phyloP scores from a whole-genome alignment of 2,329 filamentous ascomycete genomes.

The Epichloe brachyelytri region DNA sequence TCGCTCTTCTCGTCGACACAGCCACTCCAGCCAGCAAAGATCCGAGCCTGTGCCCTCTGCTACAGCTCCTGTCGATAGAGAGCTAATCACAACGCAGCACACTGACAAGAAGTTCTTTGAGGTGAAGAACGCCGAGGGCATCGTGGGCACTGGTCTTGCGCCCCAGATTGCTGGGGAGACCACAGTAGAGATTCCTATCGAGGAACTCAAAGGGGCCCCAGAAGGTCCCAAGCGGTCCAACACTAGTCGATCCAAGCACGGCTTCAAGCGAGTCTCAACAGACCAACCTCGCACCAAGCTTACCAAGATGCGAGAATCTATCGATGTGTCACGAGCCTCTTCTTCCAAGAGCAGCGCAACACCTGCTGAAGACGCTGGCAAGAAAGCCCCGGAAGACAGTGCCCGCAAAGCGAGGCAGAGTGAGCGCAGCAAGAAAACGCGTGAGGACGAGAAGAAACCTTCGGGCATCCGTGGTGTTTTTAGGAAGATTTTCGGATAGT shows the following conservation, averaged over 20 bases:
- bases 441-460: constrained; percentile 16
- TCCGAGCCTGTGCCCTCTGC: constrained; percentile 18
- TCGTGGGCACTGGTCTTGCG: constrained; percentile 13
- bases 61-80: constrained; percentile 12
- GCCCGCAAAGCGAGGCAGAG: constrained; percentile 22
- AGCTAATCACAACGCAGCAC: constrained; percentile 8
- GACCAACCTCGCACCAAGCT: constrained; percentile 15
- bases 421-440: constrained; percentile 21
- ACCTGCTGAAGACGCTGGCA: constrained; percentile 2
- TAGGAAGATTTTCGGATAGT: constrained; percentile 22
- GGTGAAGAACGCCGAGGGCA: constrained; percentile 25
- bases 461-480: constrained; percentile 22
- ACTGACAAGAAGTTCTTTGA: constrained; percentile 30
- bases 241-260: constrained; percentile 14
- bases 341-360: constrained; percentile 2
- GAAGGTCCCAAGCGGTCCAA: constrained; percentile 19
- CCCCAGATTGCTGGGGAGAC: constrained; percentile 13
- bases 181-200: constrained; percentile 1
- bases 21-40: constrained; percentile 22
- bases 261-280: constrained; percentile 15
- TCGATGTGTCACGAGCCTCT: neutral
- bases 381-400: constrained; percentile 16
- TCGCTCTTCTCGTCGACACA: constrained; percentile 29
- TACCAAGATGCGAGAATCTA: constrained; percentile 11
- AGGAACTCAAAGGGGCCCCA: constrained; percentile 4